These are phyloP conservation scores for Conticribra weissflogii DNA, from an alignment of 108 stramenopile genomes.

Conservation along the genomic window DNA sequence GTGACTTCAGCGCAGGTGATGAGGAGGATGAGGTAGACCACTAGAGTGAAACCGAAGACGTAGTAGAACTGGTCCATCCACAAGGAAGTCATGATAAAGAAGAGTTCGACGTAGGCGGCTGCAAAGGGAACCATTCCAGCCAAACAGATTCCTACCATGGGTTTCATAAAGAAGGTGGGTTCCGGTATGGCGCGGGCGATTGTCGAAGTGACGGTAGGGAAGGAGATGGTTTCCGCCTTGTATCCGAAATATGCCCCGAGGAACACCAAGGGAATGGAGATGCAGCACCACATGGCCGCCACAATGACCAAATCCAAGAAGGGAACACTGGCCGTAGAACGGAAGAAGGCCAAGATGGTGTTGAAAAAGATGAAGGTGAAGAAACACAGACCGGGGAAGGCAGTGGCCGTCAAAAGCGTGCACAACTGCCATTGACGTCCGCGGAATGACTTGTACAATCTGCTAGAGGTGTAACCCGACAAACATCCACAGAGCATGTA, in stretches of 20 bases:
- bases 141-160: constrained; percentile 73
- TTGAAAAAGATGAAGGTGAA: constrained; percentile 89
- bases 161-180: constrained; percentile 79
- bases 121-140: constrained; percentile 97
- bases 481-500: constrained; percentile 92
- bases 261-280: constrained; percentile 97
- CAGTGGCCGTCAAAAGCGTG: constrained; percentile 89
- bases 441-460: constrained; percentile 95
- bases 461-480: constrained; percentile 88
- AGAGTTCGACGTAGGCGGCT: constrained; percentile 97
- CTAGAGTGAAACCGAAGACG: constrained; percentile 97
- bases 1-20: constrained; percentile 97
- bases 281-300: constrained; percentile 98
- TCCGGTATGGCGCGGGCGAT: constrained; percentile 94
- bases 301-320: constrained; percentile 92
- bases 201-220: constrained; percentile 89
- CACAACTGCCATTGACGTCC: constrained; percentile 94
- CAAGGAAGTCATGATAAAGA: constrained; percentile 97
- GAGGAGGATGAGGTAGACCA: constrained; percentile 94
- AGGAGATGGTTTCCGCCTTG: constrained; percentile 87
- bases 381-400: constrained; percentile 92
- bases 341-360: constrained; percentile 84
- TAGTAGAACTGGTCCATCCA: constrained; percentile 99
- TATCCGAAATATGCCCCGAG: constrained; percentile 99
- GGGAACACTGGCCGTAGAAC: constrained; percentile 93